Percentiles rank a stretch among this genome's conserved stretches.
Conservation (phyloP, 2,329 filamentous ascomycete species). For the Aplosporella prunicola region DNA sequence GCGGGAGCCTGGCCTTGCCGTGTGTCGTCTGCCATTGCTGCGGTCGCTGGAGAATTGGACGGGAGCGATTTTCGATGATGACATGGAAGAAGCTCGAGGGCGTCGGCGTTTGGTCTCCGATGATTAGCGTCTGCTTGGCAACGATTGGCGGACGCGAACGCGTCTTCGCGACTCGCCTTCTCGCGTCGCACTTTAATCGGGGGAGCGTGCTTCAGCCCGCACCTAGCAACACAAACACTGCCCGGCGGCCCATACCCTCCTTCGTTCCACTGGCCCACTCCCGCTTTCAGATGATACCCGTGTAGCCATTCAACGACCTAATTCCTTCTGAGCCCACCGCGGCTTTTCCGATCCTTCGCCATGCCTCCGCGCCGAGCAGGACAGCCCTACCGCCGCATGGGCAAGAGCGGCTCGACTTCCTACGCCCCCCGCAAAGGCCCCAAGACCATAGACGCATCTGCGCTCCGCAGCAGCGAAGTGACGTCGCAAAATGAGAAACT, state of each 20-base stretch:
- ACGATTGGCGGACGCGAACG: constrained; percentile 8
- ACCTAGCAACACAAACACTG: not conserved
- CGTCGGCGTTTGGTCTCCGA: constrained; percentile 1
- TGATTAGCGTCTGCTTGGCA: constrained; percentile 8
- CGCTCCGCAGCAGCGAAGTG: constrained; percentile 64
- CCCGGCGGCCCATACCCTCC: not conserved
- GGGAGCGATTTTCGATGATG: constrained; percentile 2
- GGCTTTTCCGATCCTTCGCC: constrained; percentile 12
- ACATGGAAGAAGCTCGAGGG: not conserved
- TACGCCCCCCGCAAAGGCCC: constrained; percentile 46
- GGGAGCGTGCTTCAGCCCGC: not conserved
- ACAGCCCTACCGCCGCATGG: constrained; percentile 34
- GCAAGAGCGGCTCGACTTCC: constrained; percentile 32
- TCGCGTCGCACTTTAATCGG: not conserved
- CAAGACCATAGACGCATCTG: constrained; percentile 71
- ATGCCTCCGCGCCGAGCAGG: constrained; percentile 37
- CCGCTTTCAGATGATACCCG: constrained; percentile 23
- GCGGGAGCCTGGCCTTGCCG: constrained; percentile 18
- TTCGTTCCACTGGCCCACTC: not conserved
- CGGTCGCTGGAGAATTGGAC: constrained; percentile 16
- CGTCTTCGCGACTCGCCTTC: constrained; percentile 5
- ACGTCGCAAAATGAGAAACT: constrained; percentile 90
- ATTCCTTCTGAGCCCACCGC: constrained; percentile 2
- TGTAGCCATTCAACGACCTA: constrained; percentile 4
- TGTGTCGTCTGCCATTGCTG: constrained; percentile 38